Evolutionary conservation across 768 basidiomycete genomes (phyloP).

Genomic region (Fistulinella prunicolor): DNA sequence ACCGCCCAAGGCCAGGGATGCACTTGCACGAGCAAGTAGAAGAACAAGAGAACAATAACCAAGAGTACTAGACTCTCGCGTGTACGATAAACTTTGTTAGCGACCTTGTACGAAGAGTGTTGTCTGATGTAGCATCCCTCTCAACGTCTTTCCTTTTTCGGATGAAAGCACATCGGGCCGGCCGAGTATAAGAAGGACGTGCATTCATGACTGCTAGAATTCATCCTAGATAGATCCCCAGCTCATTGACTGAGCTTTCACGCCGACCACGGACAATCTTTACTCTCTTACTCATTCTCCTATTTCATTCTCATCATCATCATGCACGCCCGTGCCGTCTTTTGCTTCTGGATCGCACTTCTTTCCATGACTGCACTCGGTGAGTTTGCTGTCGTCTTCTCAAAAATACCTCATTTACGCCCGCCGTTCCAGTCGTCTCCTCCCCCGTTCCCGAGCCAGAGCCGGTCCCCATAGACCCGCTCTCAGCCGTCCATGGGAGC

Average conservation of each 20-base stretch:
- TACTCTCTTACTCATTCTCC: too few species aligned
- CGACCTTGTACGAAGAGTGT: too few species aligned
- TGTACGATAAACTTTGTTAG: too few species aligned
- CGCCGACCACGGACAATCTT: neutral
- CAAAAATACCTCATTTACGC: too few species aligned
- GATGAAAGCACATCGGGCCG: conserved; percentile 4
- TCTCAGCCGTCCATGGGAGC: conserved; percentile 18
- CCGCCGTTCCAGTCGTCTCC: conserved; percentile 20
- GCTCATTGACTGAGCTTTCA: conserved; percentile 17
- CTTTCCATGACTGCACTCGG: conserved; percentile 20
- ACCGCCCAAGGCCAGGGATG: conserved; percentile 13
- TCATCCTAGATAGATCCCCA: too few species aligned
- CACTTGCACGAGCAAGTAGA: conserved; percentile 19
- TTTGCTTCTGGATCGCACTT: conserved; percentile 23
- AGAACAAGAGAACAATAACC: conserved; percentile 14
- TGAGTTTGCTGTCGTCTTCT: too few species aligned
- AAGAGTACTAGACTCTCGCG: too few species aligned
- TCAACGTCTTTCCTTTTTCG: conserved; percentile 8
- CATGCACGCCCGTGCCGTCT: conserved; percentile 19
- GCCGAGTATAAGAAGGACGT: conserved; percentile 5
- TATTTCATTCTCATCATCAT: too few species aligned
- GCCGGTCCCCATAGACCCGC: conserved; percentile 25
- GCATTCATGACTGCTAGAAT: neutral
- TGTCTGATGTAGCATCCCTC: conserved; percentile 1
- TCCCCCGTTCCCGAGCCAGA: conserved; percentile 22